These are phyloP conservation scores for Kluyveromyces aestuarii DNA, from an alignment of 805 yeast species.

Conservation along the genomic window DNA sequence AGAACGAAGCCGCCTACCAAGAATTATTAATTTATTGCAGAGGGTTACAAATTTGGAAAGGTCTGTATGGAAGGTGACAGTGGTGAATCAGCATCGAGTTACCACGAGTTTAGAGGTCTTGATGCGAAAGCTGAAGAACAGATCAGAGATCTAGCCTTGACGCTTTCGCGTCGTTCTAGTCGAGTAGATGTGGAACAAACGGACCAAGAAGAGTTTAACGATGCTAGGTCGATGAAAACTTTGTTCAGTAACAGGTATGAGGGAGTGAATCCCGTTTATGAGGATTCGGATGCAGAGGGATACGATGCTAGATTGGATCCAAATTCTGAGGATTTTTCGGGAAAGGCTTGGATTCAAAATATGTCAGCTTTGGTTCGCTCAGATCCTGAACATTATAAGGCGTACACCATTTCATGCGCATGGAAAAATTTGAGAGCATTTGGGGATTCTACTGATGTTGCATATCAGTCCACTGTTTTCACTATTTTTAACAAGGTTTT, in stretches of 20 bases:
- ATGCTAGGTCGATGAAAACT: constrained; percentile 6
- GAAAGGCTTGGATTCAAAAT: constrained; percentile 62
- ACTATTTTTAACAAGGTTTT: constrained; percentile 33
- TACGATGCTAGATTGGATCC: constrained; percentile 48
- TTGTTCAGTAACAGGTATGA: constrained; percentile 8
- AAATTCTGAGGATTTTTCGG: constrained; percentile 44
- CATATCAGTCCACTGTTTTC: constrained; percentile 51
- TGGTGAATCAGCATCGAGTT: neutral
- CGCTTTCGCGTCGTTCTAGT: constrained; percentile 15
- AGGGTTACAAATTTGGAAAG: neutral
- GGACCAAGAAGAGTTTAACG: neutral
- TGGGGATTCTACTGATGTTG: constrained; percentile 61
- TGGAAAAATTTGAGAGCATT: constrained; percentile 50
- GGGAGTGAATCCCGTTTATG: constrained; percentile 21
- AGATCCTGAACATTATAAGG: constrained; percentile 57
- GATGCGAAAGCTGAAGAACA: constrained; percentile 26
- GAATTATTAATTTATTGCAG: neutral
- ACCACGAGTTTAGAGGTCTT: constrained; percentile 29
- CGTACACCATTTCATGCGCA: constrained; percentile 49
- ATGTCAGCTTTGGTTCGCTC: constrained; percentile 41
- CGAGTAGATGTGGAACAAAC: neutral
- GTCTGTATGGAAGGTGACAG: neutral
- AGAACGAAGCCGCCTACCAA: too few relatives aligned
- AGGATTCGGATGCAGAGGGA: constrained; percentile 8
- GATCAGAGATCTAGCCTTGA: constrained; percentile 34